These are phyloP conservation scores for Protea cynaroides DNA, from an alignment of 164 flowering plant genomes.

Conservation along the genomic window DNA sequence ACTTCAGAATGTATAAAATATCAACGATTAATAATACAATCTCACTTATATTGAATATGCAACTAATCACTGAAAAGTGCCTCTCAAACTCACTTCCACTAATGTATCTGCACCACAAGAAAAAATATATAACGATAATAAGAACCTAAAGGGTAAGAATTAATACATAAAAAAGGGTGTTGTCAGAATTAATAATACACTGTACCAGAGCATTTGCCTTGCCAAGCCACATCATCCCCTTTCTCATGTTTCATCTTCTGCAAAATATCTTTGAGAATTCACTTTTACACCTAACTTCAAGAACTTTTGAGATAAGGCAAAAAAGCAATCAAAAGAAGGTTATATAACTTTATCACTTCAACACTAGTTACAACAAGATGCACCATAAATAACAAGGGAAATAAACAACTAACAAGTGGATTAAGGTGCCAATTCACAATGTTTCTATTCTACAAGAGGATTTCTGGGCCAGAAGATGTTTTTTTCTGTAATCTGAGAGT, in stretches of 20 bases:
- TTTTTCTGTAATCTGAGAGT: too few relatives aligned
- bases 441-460: too few relatives aligned
- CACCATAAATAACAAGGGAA: background rate
- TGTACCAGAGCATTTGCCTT: slow-evolving; percentile 98
- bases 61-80: slow-evolving; percentile 83
- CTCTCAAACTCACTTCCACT: slow-evolving; percentile 83
- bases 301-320: too few relatives aligned
- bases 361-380: too few relatives aligned
- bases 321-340: too few relatives aligned
- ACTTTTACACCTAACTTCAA: too few relatives aligned
- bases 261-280: too few relatives aligned
- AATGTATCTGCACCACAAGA: slow-evolving; percentile 61
- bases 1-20: background rate
- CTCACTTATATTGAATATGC: slow-evolving; percentile 96
- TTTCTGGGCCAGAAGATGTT: too few relatives aligned
- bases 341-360: too few relatives aligned
- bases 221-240: slow-evolving; percentile 70
- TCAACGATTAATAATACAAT: slow-evolving; percentile 11
- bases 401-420: slow-evolving; percentile 26
- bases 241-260: slow-evolving; percentile 64
- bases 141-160: too few relatives aligned
- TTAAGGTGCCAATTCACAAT: too few relatives aligned
- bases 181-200: slow-evolving; percentile 41
- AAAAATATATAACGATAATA: slow-evolving; percentile 6
- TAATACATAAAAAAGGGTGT: too few relatives aligned